Base-by-base conservation (phyloP, 768 basidiomycete genomes). In the Tephrocybe sp. region DNA sequence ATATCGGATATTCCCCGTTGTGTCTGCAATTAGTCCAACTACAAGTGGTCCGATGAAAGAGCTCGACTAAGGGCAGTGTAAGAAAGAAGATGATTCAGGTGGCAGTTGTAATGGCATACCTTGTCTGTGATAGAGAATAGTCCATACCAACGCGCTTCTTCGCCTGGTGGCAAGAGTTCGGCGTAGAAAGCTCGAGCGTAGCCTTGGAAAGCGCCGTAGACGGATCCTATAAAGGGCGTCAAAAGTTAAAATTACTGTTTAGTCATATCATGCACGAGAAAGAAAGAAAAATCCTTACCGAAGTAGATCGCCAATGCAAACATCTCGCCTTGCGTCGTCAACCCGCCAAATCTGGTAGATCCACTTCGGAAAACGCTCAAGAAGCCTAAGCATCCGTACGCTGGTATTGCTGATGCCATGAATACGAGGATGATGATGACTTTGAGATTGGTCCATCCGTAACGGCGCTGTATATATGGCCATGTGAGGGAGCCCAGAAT, bases 91-190 rank as follows among this genome's bases (percentile, higher is more conserved):
- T 33, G 19, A 44, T 39, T 39, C 22, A 35, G 17, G 14, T 53
- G 11, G 44, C 49, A 32, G 32, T 2, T 20, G 38, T 46, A 39
- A 20, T 13, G 39, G 60, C 70, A 3, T 59, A 84, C 89, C 75
- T 93, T 92, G 70, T 92, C 90, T 0, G 93, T 96, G 58, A 98
- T 93, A 13, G 88, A 87, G 68, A 88, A 97, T 31, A 98, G 68
- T 2, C 83, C 87, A 55, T 87, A 85, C 88, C 92, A 98, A 49
- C 92, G 73, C 2, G 93, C 93, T 68, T 94, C 92, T 66, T 97
- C 91, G 0, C 89, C 85, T 1, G 80, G 80, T 0, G 95, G 96
- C 2, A 98, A 77, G 47, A 99, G 68, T 60, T 90, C 90, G 1
- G 92, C 84, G 61, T 91, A 98, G 36, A 88, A 83, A 2, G 92